These are phyloP conservation scores for Zostera marina DNA, from an alignment of 116 monocot genomes.

Conservation along the genomic window DNA sequence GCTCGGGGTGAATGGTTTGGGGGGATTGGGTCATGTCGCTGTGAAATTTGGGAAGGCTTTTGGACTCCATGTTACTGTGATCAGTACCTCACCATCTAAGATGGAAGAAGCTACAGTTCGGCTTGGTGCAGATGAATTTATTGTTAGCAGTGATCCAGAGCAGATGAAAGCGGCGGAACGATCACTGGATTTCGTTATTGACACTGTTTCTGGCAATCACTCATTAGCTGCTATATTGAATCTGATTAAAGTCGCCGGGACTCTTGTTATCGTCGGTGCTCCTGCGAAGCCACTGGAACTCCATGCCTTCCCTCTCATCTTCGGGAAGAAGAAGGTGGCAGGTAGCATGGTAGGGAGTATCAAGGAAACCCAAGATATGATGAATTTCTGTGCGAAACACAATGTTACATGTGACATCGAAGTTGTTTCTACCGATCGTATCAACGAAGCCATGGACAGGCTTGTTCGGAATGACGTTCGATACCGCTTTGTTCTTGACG, in stretches of 20 bases:
- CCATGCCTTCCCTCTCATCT: slow-evolving; percentile 44
- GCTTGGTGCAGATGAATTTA: slow-evolving; percentile 20
- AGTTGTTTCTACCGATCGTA: slow-evolving; percentile 19
- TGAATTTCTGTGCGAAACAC: slow-evolving; percentile 35
- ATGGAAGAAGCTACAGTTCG: slow-evolving; percentile 13
- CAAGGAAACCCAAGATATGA: slow-evolving; percentile 63
- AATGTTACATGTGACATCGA: slow-evolving; percentile 45
- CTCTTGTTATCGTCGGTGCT: slow-evolving; percentile 40
- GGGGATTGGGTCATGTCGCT: slow-evolving; percentile 19
- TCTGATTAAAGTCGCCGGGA: slow-evolving; percentile 43
- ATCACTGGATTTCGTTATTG: slow-evolving; percentile 43
- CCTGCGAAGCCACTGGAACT: slow-evolving; percentile 50
- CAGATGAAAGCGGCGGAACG: slow-evolving; percentile 11
- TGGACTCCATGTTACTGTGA: slow-evolving; percentile 26
- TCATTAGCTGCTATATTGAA: slow-evolving; percentile 42
- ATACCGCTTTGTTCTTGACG: slow-evolving; percentile 47
- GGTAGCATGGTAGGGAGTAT: slow-evolving; percentile 51
- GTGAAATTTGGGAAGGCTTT: slow-evolving; percentile 34
- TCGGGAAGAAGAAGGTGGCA: slow-evolving; percentile 28
- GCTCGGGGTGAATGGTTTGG: slow-evolving; percentile 27
- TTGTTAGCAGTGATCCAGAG: slow-evolving; percentile 19
- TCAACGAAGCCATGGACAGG: slow-evolving; percentile 36
- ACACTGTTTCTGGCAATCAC: slow-evolving; percentile 37
- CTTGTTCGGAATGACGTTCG: slow-evolving; percentile 44
- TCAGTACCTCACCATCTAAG: slow-evolving; percentile 24